These are phyloP conservation scores for Trypanosomatidae sp. DNA, from an alignment of 208 protist species.

Conservation along the genomic window DNA sequence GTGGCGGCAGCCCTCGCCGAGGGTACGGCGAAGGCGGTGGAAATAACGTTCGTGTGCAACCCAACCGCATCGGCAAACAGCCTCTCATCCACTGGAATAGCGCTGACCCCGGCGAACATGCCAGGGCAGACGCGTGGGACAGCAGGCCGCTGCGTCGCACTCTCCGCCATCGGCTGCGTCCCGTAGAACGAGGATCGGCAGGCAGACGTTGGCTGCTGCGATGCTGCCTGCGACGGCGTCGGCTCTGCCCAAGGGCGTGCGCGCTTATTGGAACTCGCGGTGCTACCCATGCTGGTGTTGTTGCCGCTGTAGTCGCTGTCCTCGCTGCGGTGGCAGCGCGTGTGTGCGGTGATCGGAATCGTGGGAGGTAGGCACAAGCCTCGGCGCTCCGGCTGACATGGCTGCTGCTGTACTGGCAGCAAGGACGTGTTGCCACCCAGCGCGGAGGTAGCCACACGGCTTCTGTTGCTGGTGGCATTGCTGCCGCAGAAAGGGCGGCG, in stretches of 20 bases:
- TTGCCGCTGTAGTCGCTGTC: conserved; percentile 7
- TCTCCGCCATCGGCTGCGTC: background rate
- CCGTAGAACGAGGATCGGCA: background rate
- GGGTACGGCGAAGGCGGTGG: background rate
- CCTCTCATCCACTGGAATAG: conserved; percentile 43
- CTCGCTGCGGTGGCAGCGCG: background rate
- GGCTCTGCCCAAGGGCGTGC: conserved; percentile 23
- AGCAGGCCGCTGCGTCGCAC: background rate
- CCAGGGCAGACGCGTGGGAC: conserved; percentile 29
- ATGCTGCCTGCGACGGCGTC: conserved; percentile 3
- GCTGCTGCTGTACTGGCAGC: conserved; percentile 2
- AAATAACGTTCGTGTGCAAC: background rate
- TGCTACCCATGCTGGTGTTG: conserved; percentile 8
- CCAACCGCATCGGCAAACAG: conserved; percentile 40
- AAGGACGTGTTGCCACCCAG: conserved; percentile 17
- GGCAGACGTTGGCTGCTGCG: background rate
- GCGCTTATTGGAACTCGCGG: conserved; percentile 14
- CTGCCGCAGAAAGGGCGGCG: conserved; percentile 27
- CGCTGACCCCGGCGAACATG: conserved; percentile 65
- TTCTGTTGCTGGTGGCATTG: background rate
- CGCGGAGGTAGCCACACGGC: background rate
- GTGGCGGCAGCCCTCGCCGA: background rate
- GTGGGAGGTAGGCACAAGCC: conserved; percentile 9
- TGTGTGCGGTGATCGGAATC: conserved; percentile 2
- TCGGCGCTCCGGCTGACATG: background rate